A percentile compares a stretch with the other conserved stretches of the same genome.
Conservation (phyloP, 352 stramenopile genomes). For the Pythium aristosporum region DNA sequence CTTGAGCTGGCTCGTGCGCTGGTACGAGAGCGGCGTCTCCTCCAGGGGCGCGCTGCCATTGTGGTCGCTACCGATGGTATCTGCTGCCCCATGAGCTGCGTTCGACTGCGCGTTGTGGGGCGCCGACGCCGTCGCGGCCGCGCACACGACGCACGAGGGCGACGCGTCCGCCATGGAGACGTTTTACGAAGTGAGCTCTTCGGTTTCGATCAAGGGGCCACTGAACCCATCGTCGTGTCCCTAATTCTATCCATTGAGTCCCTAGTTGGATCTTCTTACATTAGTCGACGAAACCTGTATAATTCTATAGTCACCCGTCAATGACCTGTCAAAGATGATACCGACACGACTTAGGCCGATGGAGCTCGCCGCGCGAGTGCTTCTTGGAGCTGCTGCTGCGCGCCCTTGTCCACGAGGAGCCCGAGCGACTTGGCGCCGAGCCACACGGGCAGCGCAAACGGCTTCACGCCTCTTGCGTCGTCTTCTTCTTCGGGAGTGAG, state of each 20-base stretch:
- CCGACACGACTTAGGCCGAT: not conserved
- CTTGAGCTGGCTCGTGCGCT: constrained; percentile 48
- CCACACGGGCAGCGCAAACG: constrained; percentile 51
- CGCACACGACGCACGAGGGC: constrained; percentile 17
- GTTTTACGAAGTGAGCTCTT: not conserved
- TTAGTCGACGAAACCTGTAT: constrained; percentile 3
- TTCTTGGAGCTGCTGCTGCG: constrained; percentile 42
- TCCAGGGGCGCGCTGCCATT: constrained; percentile 1
- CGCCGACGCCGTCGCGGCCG: not conserved
- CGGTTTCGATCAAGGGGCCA: too few relatives aligned
- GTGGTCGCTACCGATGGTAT: not conserved
- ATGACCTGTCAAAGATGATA: constrained; percentile 7
- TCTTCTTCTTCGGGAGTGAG: not conserved
- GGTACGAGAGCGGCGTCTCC: constrained; percentile 32
- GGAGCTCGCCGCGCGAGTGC: constrained; percentile 10
- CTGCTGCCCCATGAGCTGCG: not conserved
- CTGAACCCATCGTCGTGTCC: not conserved
- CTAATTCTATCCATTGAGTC: not conserved
- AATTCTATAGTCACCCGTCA: not conserved
- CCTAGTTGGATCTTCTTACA: not conserved
- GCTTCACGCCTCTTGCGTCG: not conserved
- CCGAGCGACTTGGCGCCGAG: constrained; percentile 53
- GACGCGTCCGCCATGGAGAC: not conserved
- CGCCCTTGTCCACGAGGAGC: constrained; percentile 52
- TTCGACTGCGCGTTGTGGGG: constrained; percentile 16